Evolutionary conservation across 1,284 basidiomycete species (phyloP).

Genomic region (Heterobasidion irregulare): DNA sequence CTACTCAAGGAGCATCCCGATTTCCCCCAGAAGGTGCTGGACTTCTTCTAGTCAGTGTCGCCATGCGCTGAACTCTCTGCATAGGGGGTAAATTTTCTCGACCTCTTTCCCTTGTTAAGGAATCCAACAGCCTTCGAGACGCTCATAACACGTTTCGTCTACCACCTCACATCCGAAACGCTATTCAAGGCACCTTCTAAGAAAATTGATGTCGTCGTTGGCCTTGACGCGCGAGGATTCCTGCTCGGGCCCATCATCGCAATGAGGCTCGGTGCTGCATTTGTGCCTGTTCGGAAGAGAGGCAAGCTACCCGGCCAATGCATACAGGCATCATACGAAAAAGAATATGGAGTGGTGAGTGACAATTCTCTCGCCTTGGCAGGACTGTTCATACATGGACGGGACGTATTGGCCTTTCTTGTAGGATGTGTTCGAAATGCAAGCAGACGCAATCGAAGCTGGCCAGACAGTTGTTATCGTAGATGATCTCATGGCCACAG

Average conservation of each 20-base stretch:
- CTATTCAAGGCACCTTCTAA: slow-evolving; percentile 49
- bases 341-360: slow-evolving; percentile 87
- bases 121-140: slow-evolving; percentile 83
- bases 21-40: slow-evolving; percentile 79
- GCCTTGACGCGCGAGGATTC: slow-evolving; percentile 95
- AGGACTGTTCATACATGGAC: slow-evolving; percentile 7
- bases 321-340: slow-evolving; percentile 74
- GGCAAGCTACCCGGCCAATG: slow-evolving; percentile 92
- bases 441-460: slow-evolving; percentile 74
- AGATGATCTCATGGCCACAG: slow-evolving; percentile 97
- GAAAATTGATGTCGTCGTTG: slow-evolving; percentile 92
- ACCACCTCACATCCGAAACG: slow-evolving; percentile 79
- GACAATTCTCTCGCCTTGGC: not conserved
- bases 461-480: slow-evolving; percentile 86
- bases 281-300: slow-evolving; percentile 92
- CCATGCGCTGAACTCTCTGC: not conserved
- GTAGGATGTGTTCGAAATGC: slow-evolving; percentile 93
- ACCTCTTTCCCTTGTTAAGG: slow-evolving; percentile 87
- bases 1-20: slow-evolving; percentile 66
- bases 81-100: slow-evolving; percentile 76
- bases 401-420: not conserved
- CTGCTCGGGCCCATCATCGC: slow-evolving; percentile 92
- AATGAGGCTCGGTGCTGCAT: slow-evolving; percentile 85
- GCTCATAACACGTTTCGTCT: slow-evolving; percentile 84
- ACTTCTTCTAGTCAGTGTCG: not conserved